phyloP scores from a whole-genome alignment of 805 yeast species.

The Kazachstania psychrophila region DNA sequence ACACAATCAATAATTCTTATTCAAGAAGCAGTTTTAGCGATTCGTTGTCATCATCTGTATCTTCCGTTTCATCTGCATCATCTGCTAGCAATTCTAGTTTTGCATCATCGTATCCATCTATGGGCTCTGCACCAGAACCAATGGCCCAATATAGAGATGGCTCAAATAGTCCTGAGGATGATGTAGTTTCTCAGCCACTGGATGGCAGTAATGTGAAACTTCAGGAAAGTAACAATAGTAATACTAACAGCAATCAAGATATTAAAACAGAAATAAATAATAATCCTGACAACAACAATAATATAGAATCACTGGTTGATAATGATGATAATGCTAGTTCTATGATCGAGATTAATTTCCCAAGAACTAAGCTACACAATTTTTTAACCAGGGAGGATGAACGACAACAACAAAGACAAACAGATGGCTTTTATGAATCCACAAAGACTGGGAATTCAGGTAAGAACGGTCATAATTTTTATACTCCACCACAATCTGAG shows the following conservation, averaged over 20 bases:
- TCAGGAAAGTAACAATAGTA: too few relatives aligned
- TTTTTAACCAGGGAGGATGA: neutral
- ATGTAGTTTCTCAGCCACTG: neutral
- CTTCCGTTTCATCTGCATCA: constrained; percentile 1
- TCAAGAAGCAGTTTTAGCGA: neutral
- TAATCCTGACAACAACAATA: neutral
- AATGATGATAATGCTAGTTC: constrained; percentile 11
- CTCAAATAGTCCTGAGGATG: neutral
- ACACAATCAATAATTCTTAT: neutral
- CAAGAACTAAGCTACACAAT: constrained; percentile 7
- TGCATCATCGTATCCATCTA: neutral
- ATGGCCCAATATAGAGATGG: neutral
- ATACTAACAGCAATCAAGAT: neutral
- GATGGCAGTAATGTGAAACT: neutral
- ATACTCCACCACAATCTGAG: constrained; percentile 17
- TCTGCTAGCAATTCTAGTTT: neutral
- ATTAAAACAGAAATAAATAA: neutral
- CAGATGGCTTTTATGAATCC: neutral
- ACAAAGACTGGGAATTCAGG: neutral
- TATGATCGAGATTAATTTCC: constrained; percentile 20
- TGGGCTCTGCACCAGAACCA: neutral
- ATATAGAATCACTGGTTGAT: constrained; percentile 3
- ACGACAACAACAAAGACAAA: neutral
- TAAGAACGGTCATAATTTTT: constrained; percentile 1
- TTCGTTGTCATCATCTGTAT: neutral